Percentiles rank a stretch among this genome's conserved stretches.
Evolutionary conservation across 257 asterid species (phyloP).

Genomic region (Echites panduratus): DNA sequence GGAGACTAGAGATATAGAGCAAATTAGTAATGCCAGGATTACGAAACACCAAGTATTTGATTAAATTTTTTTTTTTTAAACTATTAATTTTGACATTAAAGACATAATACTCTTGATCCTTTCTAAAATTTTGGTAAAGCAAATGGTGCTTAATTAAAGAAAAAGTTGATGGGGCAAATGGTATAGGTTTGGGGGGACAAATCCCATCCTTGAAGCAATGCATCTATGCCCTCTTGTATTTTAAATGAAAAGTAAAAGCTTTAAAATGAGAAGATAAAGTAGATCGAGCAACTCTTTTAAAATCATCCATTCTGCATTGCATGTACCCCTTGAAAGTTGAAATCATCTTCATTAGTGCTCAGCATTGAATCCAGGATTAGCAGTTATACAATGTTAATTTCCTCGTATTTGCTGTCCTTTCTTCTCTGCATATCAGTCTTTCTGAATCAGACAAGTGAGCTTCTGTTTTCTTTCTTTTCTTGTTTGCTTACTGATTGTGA

Average conservation of each 20-base stretch:
- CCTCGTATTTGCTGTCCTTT: conserved; percentile 18
- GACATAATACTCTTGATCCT: no score
- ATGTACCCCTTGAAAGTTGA: neutral
- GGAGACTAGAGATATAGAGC: neutral
- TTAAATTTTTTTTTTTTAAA: no score
- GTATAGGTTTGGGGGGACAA: conserved; percentile 9
- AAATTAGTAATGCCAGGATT: no score
- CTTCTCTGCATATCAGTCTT: conserved; percentile 30
- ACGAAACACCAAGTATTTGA: no score
- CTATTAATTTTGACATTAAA: no score
- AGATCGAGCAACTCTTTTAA: conserved; percentile 20
- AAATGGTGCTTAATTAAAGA: no score
- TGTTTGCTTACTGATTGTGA: neutral
- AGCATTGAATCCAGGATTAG: neutral
- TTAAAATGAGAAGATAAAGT: conserved; percentile 19
- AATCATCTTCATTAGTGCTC: neutral
- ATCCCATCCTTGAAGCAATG: conserved; percentile 55
- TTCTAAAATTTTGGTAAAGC: no score
- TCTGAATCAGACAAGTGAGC: conserved; percentile 38
- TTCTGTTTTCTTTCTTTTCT: neutral
- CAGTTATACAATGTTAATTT: conserved; percentile 30
- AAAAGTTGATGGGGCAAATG: neutral
- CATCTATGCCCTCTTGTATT: conserved; percentile 29
- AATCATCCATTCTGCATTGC: neutral
- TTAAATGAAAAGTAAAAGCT: conserved; percentile 19